Percentiles rank a stretch among this genome's conserved stretches.
Conservation (phyloP, 257 asterid species). For the Echium plantagineum region DNA sequence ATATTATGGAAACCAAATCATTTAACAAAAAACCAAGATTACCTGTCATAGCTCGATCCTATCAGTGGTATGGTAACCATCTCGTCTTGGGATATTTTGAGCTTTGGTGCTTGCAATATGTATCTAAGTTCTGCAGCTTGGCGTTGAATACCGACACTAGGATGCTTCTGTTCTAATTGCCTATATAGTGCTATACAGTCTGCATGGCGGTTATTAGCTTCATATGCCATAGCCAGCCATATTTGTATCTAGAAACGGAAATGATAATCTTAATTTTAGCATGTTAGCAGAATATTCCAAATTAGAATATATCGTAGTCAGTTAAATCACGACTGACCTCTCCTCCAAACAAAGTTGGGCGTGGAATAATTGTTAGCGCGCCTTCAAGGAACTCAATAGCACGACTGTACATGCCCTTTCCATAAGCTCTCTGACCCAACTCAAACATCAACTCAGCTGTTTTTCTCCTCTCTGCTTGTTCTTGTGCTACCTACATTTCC, state of each 20-base stretch:
- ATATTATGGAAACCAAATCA: neutral
- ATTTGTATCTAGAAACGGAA: constrained; percentile 62
- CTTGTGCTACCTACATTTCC: constrained; percentile 65
- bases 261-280: constrained; percentile 4
- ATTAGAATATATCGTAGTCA: neutral
- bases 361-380: constrained; percentile 81
- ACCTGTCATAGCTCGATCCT: constrained; percentile 96
- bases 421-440: constrained; percentile 89
- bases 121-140: constrained; percentile 89
- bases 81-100: constrained; percentile 94
- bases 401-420: constrained; percentile 79
- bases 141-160: constrained; percentile 71
- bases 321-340: constrained; percentile 50
- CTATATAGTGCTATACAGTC: constrained; percentile 83
- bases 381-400: constrained; percentile 97
- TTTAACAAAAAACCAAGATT: constrained; percentile 3
- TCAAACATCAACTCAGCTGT: constrained; percentile 85
- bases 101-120: constrained; percentile 93
- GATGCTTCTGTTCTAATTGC: constrained; percentile 71
- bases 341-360: constrained; percentile 90
- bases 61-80: constrained; percentile 95
- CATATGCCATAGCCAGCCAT: constrained; percentile 99
- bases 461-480: constrained; percentile 86
- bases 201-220: constrained; percentile 82
- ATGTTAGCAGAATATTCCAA: neutral